These are phyloP conservation scores for Capsicum baccatum DNA, from an alignment of 257 asterid genomes.

Conservation along the genomic window DNA sequence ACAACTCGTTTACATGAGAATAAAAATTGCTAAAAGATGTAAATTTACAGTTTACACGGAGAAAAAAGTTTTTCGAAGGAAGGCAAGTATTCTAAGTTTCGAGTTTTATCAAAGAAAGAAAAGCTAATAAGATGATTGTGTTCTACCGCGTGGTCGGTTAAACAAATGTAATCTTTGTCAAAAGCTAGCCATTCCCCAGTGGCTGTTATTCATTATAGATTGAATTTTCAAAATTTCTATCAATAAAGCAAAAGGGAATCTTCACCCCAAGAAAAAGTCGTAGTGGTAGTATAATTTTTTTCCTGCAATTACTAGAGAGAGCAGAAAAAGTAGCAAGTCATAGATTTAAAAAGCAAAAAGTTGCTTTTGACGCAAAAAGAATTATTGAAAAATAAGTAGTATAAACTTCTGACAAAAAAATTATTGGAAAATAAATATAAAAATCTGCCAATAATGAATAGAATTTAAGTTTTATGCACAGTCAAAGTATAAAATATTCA, in stretches of 20 bases:
- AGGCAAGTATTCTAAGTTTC: background rate
- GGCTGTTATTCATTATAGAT: conserved; percentile 28
- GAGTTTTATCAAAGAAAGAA: background rate
- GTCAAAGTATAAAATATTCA: no score
- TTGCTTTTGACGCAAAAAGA: background rate
- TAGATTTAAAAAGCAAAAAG: background rate
- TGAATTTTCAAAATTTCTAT: background rate
- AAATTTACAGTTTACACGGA: no score
- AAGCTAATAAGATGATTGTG: conserved; percentile 9
- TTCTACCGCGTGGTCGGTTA: conserved; percentile 46
- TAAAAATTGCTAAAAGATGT: no score
- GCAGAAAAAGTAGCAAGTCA: background rate
- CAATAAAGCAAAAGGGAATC: conserved; percentile 28
- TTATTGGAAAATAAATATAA: no score
- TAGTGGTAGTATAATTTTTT: background rate
- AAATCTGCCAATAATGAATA: no score
- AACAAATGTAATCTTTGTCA: conserved; percentile 52
- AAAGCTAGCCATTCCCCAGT: conserved; percentile 43
- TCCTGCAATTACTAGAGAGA: background rate
- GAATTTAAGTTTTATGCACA: no score
- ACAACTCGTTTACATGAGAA: no score
- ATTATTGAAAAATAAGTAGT: background rate
- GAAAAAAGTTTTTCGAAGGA: no score
- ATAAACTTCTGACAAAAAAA: no score
- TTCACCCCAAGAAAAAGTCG: background rate